Base-by-base conservation (phyloP, 1,284 basidiomycete species). In the Golubevia pallescens region DNA sequence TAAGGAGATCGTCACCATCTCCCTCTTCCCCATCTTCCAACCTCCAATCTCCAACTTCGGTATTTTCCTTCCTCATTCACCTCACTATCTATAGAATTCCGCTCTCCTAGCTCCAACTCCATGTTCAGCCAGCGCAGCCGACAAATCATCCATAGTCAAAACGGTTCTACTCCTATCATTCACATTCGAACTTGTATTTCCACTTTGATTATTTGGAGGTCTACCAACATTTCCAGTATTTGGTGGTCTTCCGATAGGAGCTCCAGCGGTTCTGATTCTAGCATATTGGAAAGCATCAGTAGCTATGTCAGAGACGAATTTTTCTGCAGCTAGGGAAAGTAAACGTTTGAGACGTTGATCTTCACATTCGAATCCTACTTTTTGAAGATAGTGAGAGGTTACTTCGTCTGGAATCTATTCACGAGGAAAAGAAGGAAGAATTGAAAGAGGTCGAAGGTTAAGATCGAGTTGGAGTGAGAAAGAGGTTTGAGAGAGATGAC, bases 281-380 rank as follows among this genome's bases (percentile, higher is more conserved):
- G 97, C 96, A 86, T 98, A 97, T 82, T 98, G 95, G 86, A 94
- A 99, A 14, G 97, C 95, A 86, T 99, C 97, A 7, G 93, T 91
- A 1, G 96, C 93, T 70, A 99, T 96, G 86, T 99, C 97, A 10
- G 94, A 93, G 54, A 99, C 92, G 84, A 99, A 99, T 85, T 99
- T 99, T 85, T 99, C 97, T 0, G 96, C 94, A 0, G 97, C 95
- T 32, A 99, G 89, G 0, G 95, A 95, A 23, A 99, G 88, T 6
- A 99, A 90, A 3, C 96, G 92, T 87, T 97, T 97, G 70, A 59
- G 54, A 57, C 23, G 51, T 53, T 28, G 67, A 85, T 99, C 96
- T 71, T 95, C 92, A 84, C 93, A 95, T 80, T 98, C 95, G 86
- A 99, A 98, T 0, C 97, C 97, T 20, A 95, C 93, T 68, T 92